phyloP scores from a whole-genome alignment of 1,284 basidiomycete species.

The Austroboletus niveus region DNA sequence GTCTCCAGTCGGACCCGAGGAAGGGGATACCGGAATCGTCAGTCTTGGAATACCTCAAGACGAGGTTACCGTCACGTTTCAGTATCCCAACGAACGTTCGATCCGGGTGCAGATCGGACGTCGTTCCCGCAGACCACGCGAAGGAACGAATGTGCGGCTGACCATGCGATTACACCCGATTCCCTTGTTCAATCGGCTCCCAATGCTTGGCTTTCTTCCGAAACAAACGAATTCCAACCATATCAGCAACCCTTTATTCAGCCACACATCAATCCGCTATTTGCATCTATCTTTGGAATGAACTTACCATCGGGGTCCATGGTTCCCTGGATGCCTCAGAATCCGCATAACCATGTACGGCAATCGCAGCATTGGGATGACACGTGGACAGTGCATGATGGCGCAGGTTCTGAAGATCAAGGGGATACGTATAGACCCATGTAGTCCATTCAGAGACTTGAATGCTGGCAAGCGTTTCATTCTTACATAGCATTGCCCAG shows the following conservation, averaged over 20 bases:
- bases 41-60: conserved; percentile 12
- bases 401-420: conserved; percentile 14
- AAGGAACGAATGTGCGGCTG: conserved; percentile 47
- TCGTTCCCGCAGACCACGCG: conserved; percentile 46
- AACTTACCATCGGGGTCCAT: conserved; percentile 27
- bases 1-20: conserved; percentile 33
- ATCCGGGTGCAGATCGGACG: conserved; percentile 28
- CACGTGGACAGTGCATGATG: conserved; percentile 31
- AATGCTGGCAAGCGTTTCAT: conserved; percentile 17
- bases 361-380: conserved; percentile 23
- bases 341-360: conserved; percentile 9
- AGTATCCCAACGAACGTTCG: conserved; percentile 25
- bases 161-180: conserved; percentile 25
- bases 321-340: conserved; percentile 17
- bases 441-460: conserved; percentile 19
- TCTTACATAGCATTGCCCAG: not conserved
- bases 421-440: conserved; percentile 26
- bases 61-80: conserved; percentile 13
- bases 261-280: conserved; percentile 81
- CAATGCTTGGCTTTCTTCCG: conserved; percentile 18
- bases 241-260: conserved; percentile 53
- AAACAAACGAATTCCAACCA: conserved; percentile 12
- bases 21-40: conserved; percentile 18
- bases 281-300: conserved; percentile 56
- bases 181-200: conserved; percentile 12